Conservation (phyloP, 2,329 filamentous ascomycete species). For the Juglanconis juglandina region DNA sequence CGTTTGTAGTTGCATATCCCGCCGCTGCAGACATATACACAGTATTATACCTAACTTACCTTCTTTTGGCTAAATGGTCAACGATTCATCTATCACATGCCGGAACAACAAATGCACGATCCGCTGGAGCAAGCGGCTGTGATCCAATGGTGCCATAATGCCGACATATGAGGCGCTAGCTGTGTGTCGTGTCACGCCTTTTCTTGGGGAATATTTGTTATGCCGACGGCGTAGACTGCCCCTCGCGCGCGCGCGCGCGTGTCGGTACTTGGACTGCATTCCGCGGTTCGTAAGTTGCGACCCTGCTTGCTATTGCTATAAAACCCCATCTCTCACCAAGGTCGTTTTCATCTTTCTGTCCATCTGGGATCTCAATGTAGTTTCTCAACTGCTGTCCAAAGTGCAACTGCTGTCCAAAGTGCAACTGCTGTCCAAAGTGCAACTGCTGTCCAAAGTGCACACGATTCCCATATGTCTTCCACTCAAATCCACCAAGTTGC, state of each 20-base stretch:
- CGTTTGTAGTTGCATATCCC: too few species aligned
- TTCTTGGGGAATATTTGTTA: slow-evolving; percentile 4
- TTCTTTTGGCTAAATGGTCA: too few species aligned
- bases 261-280: background rate
- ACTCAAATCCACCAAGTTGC: slow-evolving; percentile 30
- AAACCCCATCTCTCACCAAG: background rate
- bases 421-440: background rate
- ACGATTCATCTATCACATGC: too few species aligned
- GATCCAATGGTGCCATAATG: slow-evolving; percentile 6
- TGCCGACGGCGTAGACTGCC: background rate
- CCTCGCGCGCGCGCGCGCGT: background rate
- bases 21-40: too few species aligned
- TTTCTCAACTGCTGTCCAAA: background rate
- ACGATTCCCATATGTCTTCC: slow-evolving; percentile 8
- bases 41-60: too few species aligned
- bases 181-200: background rate
- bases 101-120: too few species aligned
- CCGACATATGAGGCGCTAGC: background rate
- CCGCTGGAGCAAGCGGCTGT: background rate
- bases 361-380: too few species aligned
- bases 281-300: background rate
- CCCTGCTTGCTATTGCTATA: background rate
- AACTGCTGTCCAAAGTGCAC: background rate
- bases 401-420: background rate
- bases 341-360: too few species aligned